Percentiles rank a stretch among this genome's conserved stretches.
phyloP scores from a whole-genome alignment of 805 yeast genomes.

The Saturnispora galanensis region DNA sequence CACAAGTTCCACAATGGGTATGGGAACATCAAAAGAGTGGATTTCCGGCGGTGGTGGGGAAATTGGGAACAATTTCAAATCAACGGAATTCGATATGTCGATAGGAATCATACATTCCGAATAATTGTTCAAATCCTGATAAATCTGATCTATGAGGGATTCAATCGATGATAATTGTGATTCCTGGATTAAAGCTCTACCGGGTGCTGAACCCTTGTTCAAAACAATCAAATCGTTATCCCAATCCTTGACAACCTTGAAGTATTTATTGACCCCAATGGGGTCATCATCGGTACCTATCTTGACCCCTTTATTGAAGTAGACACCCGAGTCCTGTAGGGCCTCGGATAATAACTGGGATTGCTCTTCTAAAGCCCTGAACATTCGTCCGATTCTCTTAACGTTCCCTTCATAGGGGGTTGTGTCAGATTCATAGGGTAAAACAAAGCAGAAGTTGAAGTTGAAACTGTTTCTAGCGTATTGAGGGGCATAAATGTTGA shows the following conservation, averaged over 20 bases:
- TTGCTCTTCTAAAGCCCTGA: slow-evolving; percentile 85
- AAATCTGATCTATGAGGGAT: slow-evolving; percentile 79
- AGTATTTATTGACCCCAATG: slow-evolving; percentile 18
- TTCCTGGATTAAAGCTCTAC: slow-evolving; percentile 16
- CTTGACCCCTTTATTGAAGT: slow-evolving; percentile 25
- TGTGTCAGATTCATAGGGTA: slow-evolving; percentile 71
- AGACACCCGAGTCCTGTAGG: slow-evolving; percentile 34
- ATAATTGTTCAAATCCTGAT: slow-evolving; percentile 87
- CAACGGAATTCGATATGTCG: slow-evolving; percentile 81
- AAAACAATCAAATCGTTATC: slow-evolving; percentile 21
- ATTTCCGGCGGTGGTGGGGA: slow-evolving; percentile 71
- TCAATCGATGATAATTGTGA: slow-evolving; percentile 43
- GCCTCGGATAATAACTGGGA: slow-evolving; percentile 57
- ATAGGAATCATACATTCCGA: slow-evolving; percentile 94
- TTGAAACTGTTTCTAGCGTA: slow-evolving; percentile 89
- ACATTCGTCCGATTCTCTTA: slow-evolving; percentile 77
- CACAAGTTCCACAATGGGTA: slow-evolving; percentile 57
- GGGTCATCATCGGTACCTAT: slow-evolving; percentile 5
- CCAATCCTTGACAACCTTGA: slow-evolving; percentile 24
- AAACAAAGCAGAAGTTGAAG: slow-evolving; percentile 89
- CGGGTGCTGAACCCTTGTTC: slow-evolving; percentile 14
- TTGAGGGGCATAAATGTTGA: slow-evolving; percentile 58
- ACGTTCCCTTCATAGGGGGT: slow-evolving; percentile 83
- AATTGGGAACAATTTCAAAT: slow-evolving; percentile 89
- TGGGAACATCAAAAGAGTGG: slow-evolving; percentile 79